Evolutionary conservation across 1,139 yeast genomes (phyloP).

Genomic region (Saccharomyces hybrid): DNA sequence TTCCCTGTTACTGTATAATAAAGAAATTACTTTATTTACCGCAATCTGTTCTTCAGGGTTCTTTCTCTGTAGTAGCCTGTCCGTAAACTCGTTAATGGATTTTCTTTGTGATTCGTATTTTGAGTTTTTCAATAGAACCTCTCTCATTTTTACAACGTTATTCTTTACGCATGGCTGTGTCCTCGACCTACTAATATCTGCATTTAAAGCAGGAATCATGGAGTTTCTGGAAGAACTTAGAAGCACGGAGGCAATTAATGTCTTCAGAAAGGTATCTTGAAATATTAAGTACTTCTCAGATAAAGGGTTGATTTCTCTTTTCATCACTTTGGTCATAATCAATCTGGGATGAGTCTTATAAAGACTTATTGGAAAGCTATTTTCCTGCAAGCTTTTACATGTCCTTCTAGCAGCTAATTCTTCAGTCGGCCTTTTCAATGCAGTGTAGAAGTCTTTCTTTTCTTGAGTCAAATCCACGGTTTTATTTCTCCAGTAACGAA

Average conservation of each 20-base stretch:
- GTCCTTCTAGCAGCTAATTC: not conserved
- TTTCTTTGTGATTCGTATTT: slow-evolving; percentile 14
- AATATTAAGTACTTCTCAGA: slow-evolving; percentile 2
- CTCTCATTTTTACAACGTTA: slow-evolving; percentile 19
- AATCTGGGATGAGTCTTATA: slow-evolving; percentile 3
- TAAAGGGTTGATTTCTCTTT: slow-evolving; percentile 4
- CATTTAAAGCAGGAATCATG: slow-evolving; percentile 12
- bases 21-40: slow-evolving; percentile 12
- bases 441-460: slow-evolving; percentile 9
- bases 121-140: slow-evolving; percentile 17
- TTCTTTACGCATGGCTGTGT: slow-evolving; percentile 14
- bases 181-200: slow-evolving; percentile 17
- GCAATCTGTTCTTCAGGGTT: slow-evolving; percentile 8
- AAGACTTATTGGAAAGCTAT: not conserved
- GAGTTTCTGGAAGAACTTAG: not conserved
- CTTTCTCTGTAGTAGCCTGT: slow-evolving; percentile 19
- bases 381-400: not conserved
- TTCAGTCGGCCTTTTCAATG: slow-evolving; percentile 9
- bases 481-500: slow-evolving; percentile 27
- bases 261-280: slow-evolving; percentile 1
- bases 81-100: slow-evolving; percentile 21
- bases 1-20: slow-evolving; percentile 11
- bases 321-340: slow-evolving; percentile 2
- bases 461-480: slow-evolving; percentile 15
- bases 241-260: slow-evolving; percentile 2